A percentile compares a stretch with the other conserved stretches of the same genome.
Conservation (phyloP, 2,329 filamentous ascomycete species). For the Xylariaceae sp. region DNA sequence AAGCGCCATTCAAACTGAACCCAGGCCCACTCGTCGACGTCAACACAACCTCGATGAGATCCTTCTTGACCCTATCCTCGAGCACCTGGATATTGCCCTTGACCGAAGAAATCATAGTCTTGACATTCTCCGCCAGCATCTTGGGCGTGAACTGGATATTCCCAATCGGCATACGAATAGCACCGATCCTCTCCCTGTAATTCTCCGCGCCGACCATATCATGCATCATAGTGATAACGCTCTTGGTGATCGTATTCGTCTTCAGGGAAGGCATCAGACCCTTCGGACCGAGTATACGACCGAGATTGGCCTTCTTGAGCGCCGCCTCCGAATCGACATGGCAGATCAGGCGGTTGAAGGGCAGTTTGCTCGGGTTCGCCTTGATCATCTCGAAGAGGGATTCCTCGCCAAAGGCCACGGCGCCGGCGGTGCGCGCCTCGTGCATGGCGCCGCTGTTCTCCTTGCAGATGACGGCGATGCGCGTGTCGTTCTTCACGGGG, state of each 20-base stretch:
- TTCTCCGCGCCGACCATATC: constrained; percentile 84
- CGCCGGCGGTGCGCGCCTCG: constrained; percentile 79
- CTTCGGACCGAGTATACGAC: constrained; percentile 82
- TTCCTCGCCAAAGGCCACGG: constrained; percentile 83
- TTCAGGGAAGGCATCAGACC: constrained; percentile 93
- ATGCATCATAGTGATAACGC: constrained; percentile 75
- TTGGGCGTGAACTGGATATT: constrained; percentile 89
- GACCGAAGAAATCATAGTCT: constrained; percentile 74
- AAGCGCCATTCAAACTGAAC: constrained; percentile 83
- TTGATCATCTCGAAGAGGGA: constrained; percentile 80
- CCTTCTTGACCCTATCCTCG: constrained; percentile 71
- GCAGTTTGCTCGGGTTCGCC: constrained; percentile 71
- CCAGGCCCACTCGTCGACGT: constrained; percentile 88
- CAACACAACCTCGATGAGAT: constrained; percentile 78
- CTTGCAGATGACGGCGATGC: constrained; percentile 90
- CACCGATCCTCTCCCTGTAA: constrained; percentile 85
- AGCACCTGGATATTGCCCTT: constrained; percentile 77
- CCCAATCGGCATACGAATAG: constrained; percentile 88
- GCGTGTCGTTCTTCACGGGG: constrained; percentile 85
- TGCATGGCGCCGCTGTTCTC: constrained; percentile 76
- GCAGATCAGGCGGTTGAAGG: constrained; percentile 90
- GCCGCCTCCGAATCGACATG: constrained; percentile 79
- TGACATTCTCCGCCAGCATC: constrained; percentile 84
- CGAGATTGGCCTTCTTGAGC: constrained; percentile 81
- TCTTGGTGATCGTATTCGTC: constrained; percentile 85